Percentiles rank a stretch among this genome's conserved stretches.
Conservation (phyloP, 2,329 filamentous ascomycete species). For the Lachnellula hyalina region DNA sequence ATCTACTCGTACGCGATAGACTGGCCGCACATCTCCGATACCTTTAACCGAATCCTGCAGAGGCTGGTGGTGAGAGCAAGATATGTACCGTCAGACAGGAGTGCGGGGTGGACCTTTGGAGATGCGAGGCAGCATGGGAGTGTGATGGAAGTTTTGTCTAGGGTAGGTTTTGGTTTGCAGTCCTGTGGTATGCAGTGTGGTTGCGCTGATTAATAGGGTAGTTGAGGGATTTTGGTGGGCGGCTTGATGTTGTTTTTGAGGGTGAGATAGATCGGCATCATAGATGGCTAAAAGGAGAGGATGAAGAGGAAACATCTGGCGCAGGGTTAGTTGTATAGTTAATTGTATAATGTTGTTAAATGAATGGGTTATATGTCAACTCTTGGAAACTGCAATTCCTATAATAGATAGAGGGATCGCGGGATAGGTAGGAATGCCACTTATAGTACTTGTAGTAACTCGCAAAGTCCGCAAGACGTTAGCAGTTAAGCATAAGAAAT, state of each 20-base stretch:
- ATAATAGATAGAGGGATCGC: too few relatives aligned
- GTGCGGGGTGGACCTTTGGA: conserved; percentile 8
- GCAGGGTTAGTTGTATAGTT: not conserved
- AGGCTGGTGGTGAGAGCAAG: conserved; percentile 4
- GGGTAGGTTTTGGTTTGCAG: not conserved
- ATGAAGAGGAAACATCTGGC: not conserved
- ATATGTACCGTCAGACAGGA: conserved; percentile 3
- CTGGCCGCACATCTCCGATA: conserved; percentile 4
- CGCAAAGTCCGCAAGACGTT: too few relatives aligned
- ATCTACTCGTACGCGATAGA: conserved; percentile 12
- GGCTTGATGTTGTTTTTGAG: not conserved
- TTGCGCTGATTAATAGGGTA: not conserved
- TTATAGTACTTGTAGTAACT: too few relatives aligned
- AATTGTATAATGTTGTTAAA: not conserved
- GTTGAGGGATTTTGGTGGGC: conserved; percentile 5
- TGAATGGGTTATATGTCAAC: not conserved
- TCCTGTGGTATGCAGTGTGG: not conserved
- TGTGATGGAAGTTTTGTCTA: conserved; percentile 5
- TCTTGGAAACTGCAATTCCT: too few relatives aligned
- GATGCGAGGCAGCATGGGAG: conserved; percentile 2
- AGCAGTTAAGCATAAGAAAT: too few relatives aligned
- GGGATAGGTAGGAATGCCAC: too few relatives aligned
- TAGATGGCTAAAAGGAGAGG: not conserved
- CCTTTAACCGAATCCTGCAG: conserved; percentile 2
- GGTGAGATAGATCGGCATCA: not conserved